Percentiles rank a stretch among this genome's conserved stretches.
Conservation (phyloP, 139 green algal species). For the Coccomyxa sp. region DNA sequence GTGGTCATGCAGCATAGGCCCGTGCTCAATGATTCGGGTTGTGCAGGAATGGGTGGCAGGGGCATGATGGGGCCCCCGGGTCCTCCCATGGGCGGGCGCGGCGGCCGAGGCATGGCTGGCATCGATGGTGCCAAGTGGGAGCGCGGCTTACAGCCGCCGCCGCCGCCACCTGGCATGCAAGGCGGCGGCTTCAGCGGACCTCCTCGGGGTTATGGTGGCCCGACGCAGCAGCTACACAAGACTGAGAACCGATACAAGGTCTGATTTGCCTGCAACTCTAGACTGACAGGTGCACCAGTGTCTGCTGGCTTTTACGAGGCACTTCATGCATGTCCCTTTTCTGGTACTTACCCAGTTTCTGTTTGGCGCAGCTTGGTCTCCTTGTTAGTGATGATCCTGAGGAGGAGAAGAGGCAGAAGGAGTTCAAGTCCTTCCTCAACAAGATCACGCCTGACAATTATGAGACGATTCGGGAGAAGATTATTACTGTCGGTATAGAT, state of each 20-base stretch:
- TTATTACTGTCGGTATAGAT: slow-evolving; percentile 80
- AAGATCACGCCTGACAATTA: slow-evolving; percentile 99
- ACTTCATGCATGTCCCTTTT: neutral
- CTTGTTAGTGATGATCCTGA: slow-evolving; percentile 71
- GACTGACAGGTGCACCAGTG: neutral
- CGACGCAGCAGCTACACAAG: slow-evolving; percentile 50
- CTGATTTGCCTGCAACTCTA: neutral
- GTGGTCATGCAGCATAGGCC: neutral
- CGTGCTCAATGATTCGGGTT: neutral
- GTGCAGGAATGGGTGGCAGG: slow-evolving; percentile 3
- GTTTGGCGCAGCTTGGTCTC: slow-evolving; percentile 39
- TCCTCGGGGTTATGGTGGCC: slow-evolving; percentile 22
- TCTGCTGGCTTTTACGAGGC: neutral
- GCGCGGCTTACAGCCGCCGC: slow-evolving; percentile 41
- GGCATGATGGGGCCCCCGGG: neutral
- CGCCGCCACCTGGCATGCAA: slow-evolving; percentile 20
- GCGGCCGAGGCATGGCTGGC: neutral
- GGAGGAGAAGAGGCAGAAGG: slow-evolving; percentile 88
- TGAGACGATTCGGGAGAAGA: slow-evolving; percentile 75
- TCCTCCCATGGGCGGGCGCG: slow-evolving; percentile 1
- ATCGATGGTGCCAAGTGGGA: slow-evolving; percentile 48
- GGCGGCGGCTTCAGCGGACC: slow-evolving; percentile 22
- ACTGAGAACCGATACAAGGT: slow-evolving; percentile 48
- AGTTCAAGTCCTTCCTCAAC: slow-evolving; percentile 92
- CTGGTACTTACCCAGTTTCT: neutral